Evolutionary conservation across 345 rosid genomes (phyloP), one percentile per base, ranked within the genome.

Genomic region (Rhodamnia argentea): DNA sequence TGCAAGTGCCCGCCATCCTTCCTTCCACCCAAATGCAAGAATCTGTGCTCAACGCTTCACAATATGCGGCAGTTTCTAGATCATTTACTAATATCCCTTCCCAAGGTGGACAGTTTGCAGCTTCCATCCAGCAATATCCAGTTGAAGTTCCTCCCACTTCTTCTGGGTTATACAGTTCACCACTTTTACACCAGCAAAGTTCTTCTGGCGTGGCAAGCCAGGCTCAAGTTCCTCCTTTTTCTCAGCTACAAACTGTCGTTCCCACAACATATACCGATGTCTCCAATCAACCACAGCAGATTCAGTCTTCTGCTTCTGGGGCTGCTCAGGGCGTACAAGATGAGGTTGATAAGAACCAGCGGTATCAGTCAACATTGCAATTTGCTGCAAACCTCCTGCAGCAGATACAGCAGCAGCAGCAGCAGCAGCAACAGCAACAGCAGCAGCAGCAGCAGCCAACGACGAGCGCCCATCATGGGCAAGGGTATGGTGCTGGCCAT

Each of bases 321-420:
- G 83, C 92, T 90, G 90, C 88, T 87, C 94, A 90, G 88, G 91
- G 87, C 47, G 82, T 89, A 74, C 85, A 94, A 85, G 95, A 92
- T 87, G 99, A 96, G 89, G 92, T 84, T n/a, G 98, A 95, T 88
- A 96, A 95, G 88, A 94, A 95, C 87, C 96, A 96, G 90, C 90
- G 95, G 40, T 97, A 97, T 88, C 99, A 97, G 86, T 97, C 98
- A 85, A 96, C 99, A 1, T 90, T 97, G 83, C 96, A 96, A 87
- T 90, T 97, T 91, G 99, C 99, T 11, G 99, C 99, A 23, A 94
- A 83, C 88, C 98, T 97, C 85, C 99, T 97, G 87, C 95, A 91
- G 42, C 99, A 94, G 90, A 91, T 97, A 90, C 98, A 97, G 88
- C 97, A 95, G 87, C 94, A 92, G 84, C 96, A 94, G 83, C 93